Conservation (phyloP, 441 rosid species). For the Erysimum pusillum region DNA sequence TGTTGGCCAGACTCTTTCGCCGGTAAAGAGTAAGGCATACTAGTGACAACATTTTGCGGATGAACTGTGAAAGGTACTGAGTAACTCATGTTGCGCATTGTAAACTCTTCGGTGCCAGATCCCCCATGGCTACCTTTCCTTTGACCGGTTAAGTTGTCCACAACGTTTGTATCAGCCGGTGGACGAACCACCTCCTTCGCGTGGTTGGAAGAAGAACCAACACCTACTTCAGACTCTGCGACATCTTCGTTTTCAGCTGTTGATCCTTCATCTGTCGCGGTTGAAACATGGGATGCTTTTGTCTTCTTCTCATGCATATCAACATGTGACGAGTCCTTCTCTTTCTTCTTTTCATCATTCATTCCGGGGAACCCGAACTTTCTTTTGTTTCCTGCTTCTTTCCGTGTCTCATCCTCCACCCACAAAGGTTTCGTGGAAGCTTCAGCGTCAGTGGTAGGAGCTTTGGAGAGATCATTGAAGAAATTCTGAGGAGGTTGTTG, state of each 20-base stretch:
- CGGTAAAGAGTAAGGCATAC: constrained; percentile 58
- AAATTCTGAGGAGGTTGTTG: constrained; percentile 78
- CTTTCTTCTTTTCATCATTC: constrained; percentile 66
- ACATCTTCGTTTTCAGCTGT: constrained; percentile 94
- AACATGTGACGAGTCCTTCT: constrained; percentile 56
- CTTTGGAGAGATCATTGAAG: constrained; percentile 79
- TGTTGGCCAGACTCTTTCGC: constrained; percentile 63
- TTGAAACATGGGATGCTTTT: constrained; percentile 72
- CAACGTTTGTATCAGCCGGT: constrained; percentile 52
- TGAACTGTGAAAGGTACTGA: constrained; percentile 68
- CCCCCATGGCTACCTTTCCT: constrained; percentile 54
- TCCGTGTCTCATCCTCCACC: constrained; percentile 68
- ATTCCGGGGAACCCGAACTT: constrained; percentile 70
- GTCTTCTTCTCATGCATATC: constrained; percentile 69
- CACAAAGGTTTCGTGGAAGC: constrained; percentile 65
- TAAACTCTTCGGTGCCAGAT: constrained; percentile 63
- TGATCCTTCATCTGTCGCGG: constrained; percentile 79
- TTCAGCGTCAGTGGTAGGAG: constrained; percentile 57
- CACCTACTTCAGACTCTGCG: constrained; percentile 92
- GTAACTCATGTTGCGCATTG: constrained; percentile 62
- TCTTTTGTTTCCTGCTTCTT: constrained; percentile 68
- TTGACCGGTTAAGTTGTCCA: constrained; percentile 55
- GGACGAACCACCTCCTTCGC: constrained; percentile 63
- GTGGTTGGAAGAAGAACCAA: constrained; percentile 73
- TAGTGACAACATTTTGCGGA: constrained; percentile 55